Evolutionary conservation across 2,329 filamentous ascomycete species (phyloP).

Genomic region (Mariannaea elegans): DNA sequence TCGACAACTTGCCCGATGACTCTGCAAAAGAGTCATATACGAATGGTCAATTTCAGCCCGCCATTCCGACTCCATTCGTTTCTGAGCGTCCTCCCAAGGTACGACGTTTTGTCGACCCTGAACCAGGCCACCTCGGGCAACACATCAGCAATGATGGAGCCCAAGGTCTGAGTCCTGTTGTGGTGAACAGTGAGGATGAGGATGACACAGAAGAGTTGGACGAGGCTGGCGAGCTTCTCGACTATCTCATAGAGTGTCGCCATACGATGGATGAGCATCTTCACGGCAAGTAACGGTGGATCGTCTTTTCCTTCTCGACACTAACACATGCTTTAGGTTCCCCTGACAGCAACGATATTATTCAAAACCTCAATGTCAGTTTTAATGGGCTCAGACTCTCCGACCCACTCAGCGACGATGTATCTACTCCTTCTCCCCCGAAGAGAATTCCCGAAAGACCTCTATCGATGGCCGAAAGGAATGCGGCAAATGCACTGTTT

Average conservation of each 20-base stretch:
- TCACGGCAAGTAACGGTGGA: neutral
- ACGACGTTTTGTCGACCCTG: neutral
- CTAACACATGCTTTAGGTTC: neutral
- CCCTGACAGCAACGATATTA: neutral
- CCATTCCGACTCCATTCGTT: neutral
- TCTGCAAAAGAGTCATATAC: neutral
- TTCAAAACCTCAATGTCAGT: neutral
- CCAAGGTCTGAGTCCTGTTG: neutral
- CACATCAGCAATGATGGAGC: neutral
- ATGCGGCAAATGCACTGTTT: slow-evolving; percentile 5
- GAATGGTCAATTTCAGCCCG: neutral
- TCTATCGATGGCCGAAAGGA: neutral
- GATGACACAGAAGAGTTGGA: neutral
- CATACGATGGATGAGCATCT: neutral
- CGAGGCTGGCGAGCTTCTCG: neutral
- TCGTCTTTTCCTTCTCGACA: neutral
- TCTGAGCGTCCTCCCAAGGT: neutral
- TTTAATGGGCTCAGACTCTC: too few species aligned
- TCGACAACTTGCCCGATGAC: neutral
- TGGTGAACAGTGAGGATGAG: neutral
- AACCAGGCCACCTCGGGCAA: neutral
- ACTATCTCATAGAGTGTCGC: neutral
- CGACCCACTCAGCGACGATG: too few species aligned
- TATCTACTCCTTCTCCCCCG: neutral
- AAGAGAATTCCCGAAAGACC: neutral